These are phyloP conservation scores for Diplogelasinospora grovesii DNA, from an alignment of 495 filamentous ascomycete species.

Conservation along the genomic window DNA sequence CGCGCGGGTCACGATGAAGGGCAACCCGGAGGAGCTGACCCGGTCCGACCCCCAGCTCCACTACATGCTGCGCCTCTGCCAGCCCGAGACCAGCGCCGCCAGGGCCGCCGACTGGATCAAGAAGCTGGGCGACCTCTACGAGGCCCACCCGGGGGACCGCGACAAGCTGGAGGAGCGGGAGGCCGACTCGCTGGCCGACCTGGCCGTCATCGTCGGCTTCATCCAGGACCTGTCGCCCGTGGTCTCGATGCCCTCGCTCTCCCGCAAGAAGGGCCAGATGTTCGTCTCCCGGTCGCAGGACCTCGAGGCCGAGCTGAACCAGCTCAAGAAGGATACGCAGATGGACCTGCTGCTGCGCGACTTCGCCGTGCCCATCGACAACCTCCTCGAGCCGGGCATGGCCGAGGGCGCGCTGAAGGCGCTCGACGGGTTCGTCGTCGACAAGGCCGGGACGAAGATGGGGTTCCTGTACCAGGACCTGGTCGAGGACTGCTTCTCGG, in stretches of 20 bases:
- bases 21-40: slow-evolving; percentile 21
- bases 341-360: slow-evolving; percentile 24
- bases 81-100: slow-evolving; percentile 11
- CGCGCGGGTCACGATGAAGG: slow-evolving; percentile 23
- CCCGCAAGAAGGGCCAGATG: slow-evolving; percentile 21
- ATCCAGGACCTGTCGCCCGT: slow-evolving; percentile 19
- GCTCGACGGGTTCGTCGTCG: slow-evolving; percentile 27
- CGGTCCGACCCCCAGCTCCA: slow-evolving; percentile 18
- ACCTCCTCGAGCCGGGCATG: slow-evolving; percentile 30
- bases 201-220: slow-evolving; percentile 22
- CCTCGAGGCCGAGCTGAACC: slow-evolving; percentile 20
- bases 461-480: slow-evolving; percentile 30
- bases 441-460: slow-evolving; percentile 29
- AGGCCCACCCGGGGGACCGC: slow-evolving; percentile 6
- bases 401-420: slow-evolving; percentile 22
- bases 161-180: slow-evolving; percentile 17
- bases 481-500: slow-evolving; percentile 22
- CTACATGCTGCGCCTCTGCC: slow-evolving; percentile 30
- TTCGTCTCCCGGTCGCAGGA: slow-evolving; percentile 23
- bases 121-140: slow-evolving; percentile 20
- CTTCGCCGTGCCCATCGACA: slow-evolving; percentile 28
- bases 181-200: slow-evolving; percentile 17
- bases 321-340: slow-evolving; percentile 24
- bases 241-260: slow-evolving; percentile 19
- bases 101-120: slow-evolving; percentile 21